Conservation (phyloP, 805 yeast species). For the Huiozyma naganishii region DNA sequence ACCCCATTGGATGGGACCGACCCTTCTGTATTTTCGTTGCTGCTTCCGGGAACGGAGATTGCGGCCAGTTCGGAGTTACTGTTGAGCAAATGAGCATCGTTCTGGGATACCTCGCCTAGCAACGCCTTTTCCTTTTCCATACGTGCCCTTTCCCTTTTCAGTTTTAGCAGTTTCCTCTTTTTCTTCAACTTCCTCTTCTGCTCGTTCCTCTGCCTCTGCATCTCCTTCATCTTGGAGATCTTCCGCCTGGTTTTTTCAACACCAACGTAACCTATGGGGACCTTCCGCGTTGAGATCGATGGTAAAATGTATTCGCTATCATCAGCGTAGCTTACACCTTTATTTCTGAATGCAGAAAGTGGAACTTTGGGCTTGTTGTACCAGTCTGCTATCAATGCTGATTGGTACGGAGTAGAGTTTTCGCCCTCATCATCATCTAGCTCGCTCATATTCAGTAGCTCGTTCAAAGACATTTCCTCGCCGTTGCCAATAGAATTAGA, state of each 20-base stretch:
- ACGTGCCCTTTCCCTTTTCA: slow-evolving; percentile 24
- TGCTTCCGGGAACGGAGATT: background rate
- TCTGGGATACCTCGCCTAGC: slow-evolving; percentile 1
- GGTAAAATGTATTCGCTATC: slow-evolving; percentile 26
- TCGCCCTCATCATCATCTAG: slow-evolving; percentile 65
- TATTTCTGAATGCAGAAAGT: slow-evolving; percentile 81
- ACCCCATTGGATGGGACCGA: background rate
- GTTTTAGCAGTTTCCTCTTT: slow-evolving; percentile 24
- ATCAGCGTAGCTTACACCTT: slow-evolving; percentile 37
- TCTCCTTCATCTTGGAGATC: slow-evolving; percentile 27
- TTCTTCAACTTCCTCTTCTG: slow-evolving; percentile 26
- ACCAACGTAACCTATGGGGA: slow-evolving; percentile 29
- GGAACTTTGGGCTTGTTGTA: slow-evolving; percentile 50
- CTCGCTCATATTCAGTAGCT: slow-evolving; percentile 78
- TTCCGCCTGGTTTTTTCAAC: slow-evolving; percentile 27
- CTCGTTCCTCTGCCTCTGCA: slow-evolving; percentile 26
- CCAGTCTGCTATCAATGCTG: slow-evolving; percentile 29
- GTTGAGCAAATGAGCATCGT: background rate
- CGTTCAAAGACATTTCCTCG: slow-evolving; percentile 51
- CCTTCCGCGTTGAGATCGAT: slow-evolving; percentile 20
- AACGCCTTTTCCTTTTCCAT: slow-evolving; percentile 16
- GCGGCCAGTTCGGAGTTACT: background rate
- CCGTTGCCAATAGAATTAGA: slow-evolving; percentile 5
- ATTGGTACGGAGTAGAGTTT: slow-evolving; percentile 28
- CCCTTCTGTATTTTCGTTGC: background rate